These are phyloP conservation scores for Aureobasidium lini DNA, from an alignment of 2,329 filamentous ascomycete species.

Conservation along the genomic window DNA sequence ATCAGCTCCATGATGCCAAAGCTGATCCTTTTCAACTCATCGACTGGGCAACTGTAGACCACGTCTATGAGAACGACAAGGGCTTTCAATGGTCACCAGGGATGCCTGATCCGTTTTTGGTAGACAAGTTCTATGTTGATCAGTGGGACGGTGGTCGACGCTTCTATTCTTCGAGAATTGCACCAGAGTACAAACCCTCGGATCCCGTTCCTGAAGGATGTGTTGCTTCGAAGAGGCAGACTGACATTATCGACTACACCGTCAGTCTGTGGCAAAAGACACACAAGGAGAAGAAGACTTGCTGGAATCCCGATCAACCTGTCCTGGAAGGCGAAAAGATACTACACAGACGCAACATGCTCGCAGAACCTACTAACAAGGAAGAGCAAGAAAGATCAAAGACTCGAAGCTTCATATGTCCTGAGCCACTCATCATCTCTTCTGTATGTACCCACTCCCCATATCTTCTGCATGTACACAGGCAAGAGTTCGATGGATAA, in stretches of 20 bases:
- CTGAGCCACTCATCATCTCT: conserved; percentile 71
- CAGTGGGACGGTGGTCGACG: conserved; percentile 50
- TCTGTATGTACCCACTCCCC: conserved; percentile 39
- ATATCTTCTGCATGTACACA: conserved; percentile 28
- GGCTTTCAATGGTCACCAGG: conserved; percentile 40
- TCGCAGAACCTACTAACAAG: conserved; percentile 58
- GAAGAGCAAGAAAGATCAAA: conserved; percentile 39
- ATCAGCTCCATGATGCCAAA: background rate
- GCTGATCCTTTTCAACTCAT: conserved; percentile 29
- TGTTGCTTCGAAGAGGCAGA: conserved; percentile 32
- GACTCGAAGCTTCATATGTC: conserved; percentile 54
- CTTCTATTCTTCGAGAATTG: conserved; percentile 45
- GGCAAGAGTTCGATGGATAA: background rate
- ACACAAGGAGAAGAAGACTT: conserved; percentile 33
- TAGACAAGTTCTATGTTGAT: conserved; percentile 49
- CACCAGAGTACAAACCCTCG: conserved; percentile 50
- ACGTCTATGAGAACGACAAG: conserved; percentile 29
- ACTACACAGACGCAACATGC: conserved; percentile 70
- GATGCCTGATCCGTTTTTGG: conserved; percentile 33
- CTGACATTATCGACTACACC: conserved; percentile 73
- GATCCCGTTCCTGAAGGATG: conserved; percentile 57
- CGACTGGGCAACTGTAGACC: conserved; percentile 54
- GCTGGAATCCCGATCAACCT: conserved; percentile 63
- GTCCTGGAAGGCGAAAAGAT: conserved; percentile 71
- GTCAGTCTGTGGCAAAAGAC: conserved; percentile 65